Conservation (phyloP, 345 rosid species). For the Lumnitzera racemosa region DNA sequence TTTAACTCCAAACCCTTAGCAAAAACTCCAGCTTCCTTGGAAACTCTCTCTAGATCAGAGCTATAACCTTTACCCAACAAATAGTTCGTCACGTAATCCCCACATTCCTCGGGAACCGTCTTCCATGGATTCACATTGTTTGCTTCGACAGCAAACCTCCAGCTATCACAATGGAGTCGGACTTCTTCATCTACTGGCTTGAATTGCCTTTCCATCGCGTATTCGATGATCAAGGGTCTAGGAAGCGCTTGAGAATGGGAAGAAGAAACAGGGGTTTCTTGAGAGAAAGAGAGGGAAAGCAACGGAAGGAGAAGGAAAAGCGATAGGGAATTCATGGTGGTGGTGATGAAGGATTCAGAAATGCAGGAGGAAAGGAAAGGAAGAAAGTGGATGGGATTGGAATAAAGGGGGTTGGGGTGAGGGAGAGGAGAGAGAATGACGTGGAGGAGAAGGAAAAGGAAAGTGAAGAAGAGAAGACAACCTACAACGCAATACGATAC, state of each 20-base stretch:
- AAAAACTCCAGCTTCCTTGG: slow-evolving; percentile 47
- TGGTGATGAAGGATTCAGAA: not conserved
- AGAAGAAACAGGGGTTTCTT: slow-evolving; percentile 18
- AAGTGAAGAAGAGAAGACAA: not conserved
- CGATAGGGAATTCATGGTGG: slow-evolving; percentile 7
- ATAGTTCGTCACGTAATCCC: slow-evolving; percentile 59
- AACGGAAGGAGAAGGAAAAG: slow-evolving; percentile 28
- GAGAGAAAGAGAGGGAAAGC: slow-evolving; percentile 21
- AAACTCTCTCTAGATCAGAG: slow-evolving; percentile 55
- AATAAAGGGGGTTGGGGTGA: not conserved
- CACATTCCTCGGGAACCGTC: slow-evolving; percentile 66
- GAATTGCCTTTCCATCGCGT: slow-evolving; percentile 31
- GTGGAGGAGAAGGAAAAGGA: not conserved
- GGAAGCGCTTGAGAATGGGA: slow-evolving; percentile 34
- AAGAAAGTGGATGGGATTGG: not conserved
- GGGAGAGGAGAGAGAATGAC: not conserved
- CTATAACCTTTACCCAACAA: slow-evolving; percentile 53
- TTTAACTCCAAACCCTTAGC: slow-evolving; percentile 44
- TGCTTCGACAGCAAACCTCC: slow-evolving; percentile 85
- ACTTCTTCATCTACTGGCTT: slow-evolving; percentile 36
- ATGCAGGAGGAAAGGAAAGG: not conserved
- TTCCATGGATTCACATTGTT: slow-evolving; percentile 80
- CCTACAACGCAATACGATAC: not conserved
- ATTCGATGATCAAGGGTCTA: slow-evolving; percentile 53
- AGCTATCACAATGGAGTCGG: slow-evolving; percentile 61